A percentile compares a stretch with the other conserved stretches of the same genome.
Conservation (phyloP, 148 eudicot species). For the Rhododendron henanense region DNA sequence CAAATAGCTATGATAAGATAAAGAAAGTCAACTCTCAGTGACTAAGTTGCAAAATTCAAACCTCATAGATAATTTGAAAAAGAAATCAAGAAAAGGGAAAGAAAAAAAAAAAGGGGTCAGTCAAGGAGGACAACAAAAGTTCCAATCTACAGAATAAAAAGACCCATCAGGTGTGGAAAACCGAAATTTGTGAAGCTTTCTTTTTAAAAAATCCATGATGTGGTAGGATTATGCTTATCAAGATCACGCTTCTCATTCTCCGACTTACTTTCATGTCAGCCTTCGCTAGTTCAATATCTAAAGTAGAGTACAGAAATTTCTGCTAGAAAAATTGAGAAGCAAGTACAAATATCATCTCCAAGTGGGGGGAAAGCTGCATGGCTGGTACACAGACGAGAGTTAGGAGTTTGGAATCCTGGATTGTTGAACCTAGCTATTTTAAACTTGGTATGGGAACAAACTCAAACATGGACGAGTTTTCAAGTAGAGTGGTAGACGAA, state of each 20-base stretch:
- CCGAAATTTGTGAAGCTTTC: background rate
- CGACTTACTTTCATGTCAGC: background rate
- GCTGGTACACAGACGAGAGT: background rate
- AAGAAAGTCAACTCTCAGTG: background rate
- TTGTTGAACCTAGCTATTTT: background rate
- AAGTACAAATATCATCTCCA: background rate
- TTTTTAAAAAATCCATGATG: background rate
- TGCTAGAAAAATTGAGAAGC: background rate
- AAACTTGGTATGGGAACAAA: background rate
- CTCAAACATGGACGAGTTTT: background rate
- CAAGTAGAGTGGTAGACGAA: background rate
- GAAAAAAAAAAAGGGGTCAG: background rate
- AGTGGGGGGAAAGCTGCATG: background rate
- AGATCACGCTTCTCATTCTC: background rate
- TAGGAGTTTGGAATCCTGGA: conserved; percentile 3
- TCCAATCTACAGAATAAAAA: background rate
- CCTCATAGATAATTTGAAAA: background rate
- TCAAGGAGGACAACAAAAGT: background rate
- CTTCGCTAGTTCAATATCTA: background rate
- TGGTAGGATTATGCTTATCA: background rate
- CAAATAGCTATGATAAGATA: conserved; percentile 35
- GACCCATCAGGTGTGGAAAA: background rate
- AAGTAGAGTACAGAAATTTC: background rate
- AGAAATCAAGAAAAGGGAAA: background rate
- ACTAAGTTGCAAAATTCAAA: background rate